Evolutionary conservation across 768 basidiomycete species (phyloP), one percentile per base, ranked within the genome.

Genomic region (Boletus rufocinnamomeus): DNA sequence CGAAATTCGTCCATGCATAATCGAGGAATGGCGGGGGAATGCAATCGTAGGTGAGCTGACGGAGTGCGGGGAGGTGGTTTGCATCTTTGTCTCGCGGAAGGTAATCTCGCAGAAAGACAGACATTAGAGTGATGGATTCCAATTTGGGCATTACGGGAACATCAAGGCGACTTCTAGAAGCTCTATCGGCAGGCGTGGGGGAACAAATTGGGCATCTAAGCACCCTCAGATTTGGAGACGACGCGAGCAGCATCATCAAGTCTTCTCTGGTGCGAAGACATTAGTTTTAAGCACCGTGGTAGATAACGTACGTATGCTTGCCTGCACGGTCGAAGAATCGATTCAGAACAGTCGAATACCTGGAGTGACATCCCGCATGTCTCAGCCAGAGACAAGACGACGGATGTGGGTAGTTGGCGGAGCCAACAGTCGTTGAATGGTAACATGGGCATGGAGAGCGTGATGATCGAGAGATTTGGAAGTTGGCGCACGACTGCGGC

Each of bases 41-140:
- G 46, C 71, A 71, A 38, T 71, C 71, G n/a, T 72, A 71, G 13
- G 64, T 68, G 32, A 72, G 69, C 41, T 68, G 66, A 37, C 71
- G 64, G 40, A 72, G 69, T 30, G 71, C 66, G 34, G 70, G 69
- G 38, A 72, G 54, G 34, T 64, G 67, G 46, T 72, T 72, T 40
- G 56, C 60, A 34, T 65, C 57, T 40, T 66, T 71, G 40, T 72
- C 54, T 40, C 64, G 60, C 2, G 69, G 71, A 40, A 72, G 69
- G 35, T 71, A 72, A 57, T 71, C 71, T 17, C 66, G 69, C 23
- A 71, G 40, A 43, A 71, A 71, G 55, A 71, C 60, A 21, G 69
- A 72, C 60, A 58, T 63, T 6, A 72, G 51, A 30, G 65, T 62
- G 46, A 71, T 53, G 37, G 69, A 70, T 41, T 68, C 64, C 8